Base-by-base conservation (phyloP, 2,329 filamentous ascomycete genomes). In the Westerdykella sp. region DNA sequence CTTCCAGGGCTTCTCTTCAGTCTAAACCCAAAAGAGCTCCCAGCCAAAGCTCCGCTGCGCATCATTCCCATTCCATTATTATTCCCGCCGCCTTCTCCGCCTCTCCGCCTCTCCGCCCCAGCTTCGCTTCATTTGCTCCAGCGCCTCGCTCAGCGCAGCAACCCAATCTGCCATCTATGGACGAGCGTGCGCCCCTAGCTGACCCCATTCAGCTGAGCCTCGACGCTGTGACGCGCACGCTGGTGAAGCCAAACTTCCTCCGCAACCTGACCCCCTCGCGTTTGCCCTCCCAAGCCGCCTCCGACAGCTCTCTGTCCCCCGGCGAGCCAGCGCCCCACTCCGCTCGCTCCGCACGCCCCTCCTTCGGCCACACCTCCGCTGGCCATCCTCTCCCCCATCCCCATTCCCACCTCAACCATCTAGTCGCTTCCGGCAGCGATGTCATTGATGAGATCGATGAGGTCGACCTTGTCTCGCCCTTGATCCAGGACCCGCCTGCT, bases 221-320 rank as follows among this genome's bases (percentile, higher is more conserved):
- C 28, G 55, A 67, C 45, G 60, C 59, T 40, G 62, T 66, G 9
- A 63, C 53, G 36, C 55, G 51, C 37, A 54, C 49, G 5, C 62
- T 68, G 25, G 51, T 52, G n/a, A 60, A 56, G 14, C 64, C 62
- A 31, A 48, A 47, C 14, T 68, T 68, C 43, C 56, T 68, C 34
- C 53, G 55, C 21, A 60, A 54, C 43, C 49, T 68, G 46, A 63
- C 64, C 35, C 62, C 64, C 16, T 63, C 59, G 23, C 58, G 62
- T 34, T 49, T 68, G 50, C 65, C 65, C 40, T 65, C 60, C 37
- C 62, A 65, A 46, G 65, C 65, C 46, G 63, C 64, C 30, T 63
- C 60, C 48, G 65, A 67, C 49, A 55, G 57, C 43, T 65, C 62
- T 15, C 41, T 53, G 39, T 65, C 53, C 34, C 51, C 53, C 1